Percentiles rank a stretch among this genome's conserved stretches.
These are phyloP conservation scores for Cornus controversa DNA, from an alignment of 148 eudicot genomes.

Conservation along the genomic window DNA sequence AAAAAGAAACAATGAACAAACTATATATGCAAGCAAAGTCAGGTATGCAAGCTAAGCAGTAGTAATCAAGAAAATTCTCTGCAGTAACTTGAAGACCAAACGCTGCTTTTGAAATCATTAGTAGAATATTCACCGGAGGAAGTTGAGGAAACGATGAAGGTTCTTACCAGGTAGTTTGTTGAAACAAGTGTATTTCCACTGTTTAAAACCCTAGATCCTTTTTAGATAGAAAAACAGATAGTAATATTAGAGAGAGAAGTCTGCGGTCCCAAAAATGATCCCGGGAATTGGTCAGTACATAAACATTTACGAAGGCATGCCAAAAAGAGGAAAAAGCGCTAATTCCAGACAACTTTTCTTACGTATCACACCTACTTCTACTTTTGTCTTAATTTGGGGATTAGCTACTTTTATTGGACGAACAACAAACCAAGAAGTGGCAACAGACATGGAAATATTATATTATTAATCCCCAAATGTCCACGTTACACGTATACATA, in stretches of 20 bases:
- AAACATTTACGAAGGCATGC: not conserved
- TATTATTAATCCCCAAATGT: too few relatives aligned
- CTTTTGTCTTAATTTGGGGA: not conserved
- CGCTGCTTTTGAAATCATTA: not conserved
- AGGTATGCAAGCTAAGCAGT: not conserved
- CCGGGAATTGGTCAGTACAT: too few relatives aligned
- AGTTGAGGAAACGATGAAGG: not conserved
- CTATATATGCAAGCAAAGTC: not conserved
- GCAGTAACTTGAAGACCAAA: not conserved
- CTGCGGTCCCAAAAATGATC: not conserved
- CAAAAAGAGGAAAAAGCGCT: not conserved
- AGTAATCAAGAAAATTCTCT: not conserved
- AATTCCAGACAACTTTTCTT: not conserved
- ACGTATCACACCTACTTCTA: not conserved
- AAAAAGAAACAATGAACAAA: too few relatives aligned
- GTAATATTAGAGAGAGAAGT: not conserved
- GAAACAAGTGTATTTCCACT: not conserved
- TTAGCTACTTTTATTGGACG: not conserved
- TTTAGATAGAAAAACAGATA: constrained; percentile 6
- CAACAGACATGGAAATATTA: not conserved
- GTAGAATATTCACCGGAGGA: not conserved
- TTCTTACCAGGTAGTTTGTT: not conserved
- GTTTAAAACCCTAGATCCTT: constrained; percentile 39
- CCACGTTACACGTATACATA: too few relatives aligned
- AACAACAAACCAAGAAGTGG: not conserved